Conservation (phyloP, 2,329 filamentous ascomycete species). For the Coleophoma eucalyptorum region DNA sequence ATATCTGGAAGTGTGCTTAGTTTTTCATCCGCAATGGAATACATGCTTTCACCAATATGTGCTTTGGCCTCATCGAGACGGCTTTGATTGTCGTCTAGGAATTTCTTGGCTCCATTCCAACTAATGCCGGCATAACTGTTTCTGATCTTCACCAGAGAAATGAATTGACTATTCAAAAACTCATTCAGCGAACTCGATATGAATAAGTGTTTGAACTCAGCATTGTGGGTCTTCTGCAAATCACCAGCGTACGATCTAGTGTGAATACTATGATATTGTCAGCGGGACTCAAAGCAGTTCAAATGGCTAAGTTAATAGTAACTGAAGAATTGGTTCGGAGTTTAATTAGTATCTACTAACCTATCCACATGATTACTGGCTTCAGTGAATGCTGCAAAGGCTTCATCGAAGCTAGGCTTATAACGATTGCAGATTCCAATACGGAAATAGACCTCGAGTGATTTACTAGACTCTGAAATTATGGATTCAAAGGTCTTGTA, state of each 20-base stretch:
- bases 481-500: slow-evolving; percentile 60
- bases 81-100: slow-evolving; percentile 20
- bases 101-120: slow-evolving; percentile 62
- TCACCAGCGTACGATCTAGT: no score
- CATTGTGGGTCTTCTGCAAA: no score
- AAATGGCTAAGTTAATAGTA: no score
- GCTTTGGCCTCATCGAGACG: slow-evolving; percentile 11
- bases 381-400: slow-evolving; percentile 30
- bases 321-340: no score
- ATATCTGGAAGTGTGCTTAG: slow-evolving; percentile 14
- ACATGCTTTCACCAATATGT: slow-evolving; percentile 10
- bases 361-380: not conserved
- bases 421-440: slow-evolving; percentile 69
- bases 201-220: slow-evolving; percentile 53
- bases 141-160: slow-evolving; percentile 59
- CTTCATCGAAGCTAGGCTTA: slow-evolving; percentile 58
- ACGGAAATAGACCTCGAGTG: slow-evolving; percentile 51
- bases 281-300: no score
- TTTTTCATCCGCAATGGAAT: slow-evolving; percentile 2
- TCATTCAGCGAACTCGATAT: slow-evolving; percentile 69
- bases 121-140: slow-evolving; percentile 39
- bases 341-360: no score
- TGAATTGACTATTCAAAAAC: slow-evolving; percentile 63
- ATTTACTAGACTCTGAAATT: slow-evolving; percentile 32
- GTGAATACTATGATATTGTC: no score